Evolutionary conservation across 768 basidiomycete genomes (phyloP), one percentile per base, ranked within the genome.

Genomic region (Megacollybia marginata): DNA sequence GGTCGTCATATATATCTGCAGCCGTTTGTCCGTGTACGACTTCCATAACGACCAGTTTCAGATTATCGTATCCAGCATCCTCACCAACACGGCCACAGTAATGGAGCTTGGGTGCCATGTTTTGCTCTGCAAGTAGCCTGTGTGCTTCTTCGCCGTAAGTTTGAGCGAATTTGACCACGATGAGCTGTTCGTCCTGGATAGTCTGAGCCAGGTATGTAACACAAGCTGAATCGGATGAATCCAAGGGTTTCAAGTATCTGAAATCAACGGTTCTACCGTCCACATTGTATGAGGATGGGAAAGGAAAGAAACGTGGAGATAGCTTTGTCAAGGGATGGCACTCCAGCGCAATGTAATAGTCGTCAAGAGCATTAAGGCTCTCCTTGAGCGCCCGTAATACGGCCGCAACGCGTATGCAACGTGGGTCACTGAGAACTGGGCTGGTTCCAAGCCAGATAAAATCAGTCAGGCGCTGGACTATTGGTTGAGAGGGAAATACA

Each of bases 101-200:
- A 10, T 11, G 19, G 10, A 44, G 43, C 20, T 44, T 9, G 10
- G 43, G 43, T 44, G 43, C 43, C 43, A 44, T 11, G 10, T 19
- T 19, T 9, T 11, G 10, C 10, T 12, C 10, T 10, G 60, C 62
- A 48, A 67, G 57, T 0, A 36, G 11, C 10, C n/a, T 20, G 44
- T 68, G 66, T 0, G 50, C 58, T 1, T 48, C 52, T 13, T 2
- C 50, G 13, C 60, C 52, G 35, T 68, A 67, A 9, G 10, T 10
- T 4, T 55, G 52, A 43, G 58, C 59, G n/a, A 68, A 67, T 50
- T 66, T 67, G 44, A 67, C 55, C 0, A 65, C 54, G 5, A 66
- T 44, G n/a, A n/a, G n/a, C 20, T 57, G 38, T n/a, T 36, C 36
- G 3, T 35, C 23, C 0, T 12, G 5, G n/a, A 31, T 15, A 10